Conservation (phyloP, 345 rosid species). For the Anastatica hierochuntica region DNA sequence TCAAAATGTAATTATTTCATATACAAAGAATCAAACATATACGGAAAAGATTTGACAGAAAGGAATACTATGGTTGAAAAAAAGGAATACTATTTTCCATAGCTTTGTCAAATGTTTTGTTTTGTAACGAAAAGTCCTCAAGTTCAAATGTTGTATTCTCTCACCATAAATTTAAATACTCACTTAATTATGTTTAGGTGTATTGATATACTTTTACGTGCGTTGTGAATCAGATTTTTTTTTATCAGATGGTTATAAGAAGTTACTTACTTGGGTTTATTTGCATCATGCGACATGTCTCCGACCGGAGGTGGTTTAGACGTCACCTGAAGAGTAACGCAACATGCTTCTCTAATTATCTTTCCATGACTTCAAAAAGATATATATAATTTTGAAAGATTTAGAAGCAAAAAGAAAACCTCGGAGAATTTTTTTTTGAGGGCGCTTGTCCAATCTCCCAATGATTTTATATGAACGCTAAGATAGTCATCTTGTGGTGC, state of each 20-base stretch:
- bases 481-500: constrained; percentile 76
- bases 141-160: no score
- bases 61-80: no score
- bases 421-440: constrained; percentile 52
- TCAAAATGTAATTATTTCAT: no score
- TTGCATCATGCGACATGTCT: constrained; percentile 5
- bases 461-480: constrained; percentile 69
- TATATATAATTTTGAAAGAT: neutral
- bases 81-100: no score
- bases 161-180: no score
- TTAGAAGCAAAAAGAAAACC: constrained; percentile 24
- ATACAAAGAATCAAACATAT: no score
- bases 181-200: no score
- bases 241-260: neutral
- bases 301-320: neutral
- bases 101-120: no score
- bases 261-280: constrained; percentile 7
- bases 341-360: neutral
- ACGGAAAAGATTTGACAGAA: no score
- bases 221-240: neutral
- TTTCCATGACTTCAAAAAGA: neutral
- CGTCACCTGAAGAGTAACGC: constrained; percentile 8
- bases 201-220: neutral
- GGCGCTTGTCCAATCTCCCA: constrained; percentile 83
- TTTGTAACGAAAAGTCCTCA: no score